Percentiles rank a stretch among this genome's conserved stretches.
Evolutionary conservation across 108 stramenopile species (phyloP).

Genomic region (Nannochloropsis granulata): DNA sequence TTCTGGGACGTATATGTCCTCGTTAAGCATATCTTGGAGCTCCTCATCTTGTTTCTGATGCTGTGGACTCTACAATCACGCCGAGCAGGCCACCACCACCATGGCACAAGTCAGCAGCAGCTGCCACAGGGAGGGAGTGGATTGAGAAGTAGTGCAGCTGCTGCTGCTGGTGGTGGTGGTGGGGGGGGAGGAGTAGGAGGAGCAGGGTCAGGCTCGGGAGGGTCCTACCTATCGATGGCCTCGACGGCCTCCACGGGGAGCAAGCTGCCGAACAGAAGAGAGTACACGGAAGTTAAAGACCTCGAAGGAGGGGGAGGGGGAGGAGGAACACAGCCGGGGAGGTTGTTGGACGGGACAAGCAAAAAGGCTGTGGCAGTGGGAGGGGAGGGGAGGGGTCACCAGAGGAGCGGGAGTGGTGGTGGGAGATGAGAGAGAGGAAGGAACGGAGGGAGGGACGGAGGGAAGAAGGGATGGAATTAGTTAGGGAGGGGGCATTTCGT

Average conservation of each 20-base stretch:
- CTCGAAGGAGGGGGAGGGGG: not conserved
- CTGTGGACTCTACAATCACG: slow-evolving; percentile 17
- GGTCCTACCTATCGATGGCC: not conserved
- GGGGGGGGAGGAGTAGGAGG: not conserved
- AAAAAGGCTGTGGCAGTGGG: no score
- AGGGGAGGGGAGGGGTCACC: no score
- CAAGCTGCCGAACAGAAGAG: not conserved
- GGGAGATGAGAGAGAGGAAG: no score
- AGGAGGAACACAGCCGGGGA: not conserved
- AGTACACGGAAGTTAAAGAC: not conserved
- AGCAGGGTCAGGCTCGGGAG: not conserved
- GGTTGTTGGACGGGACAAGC: no score
- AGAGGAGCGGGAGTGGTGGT: no score
- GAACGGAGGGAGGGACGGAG: no score
- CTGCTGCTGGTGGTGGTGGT: not conserved
- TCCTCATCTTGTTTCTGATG: slow-evolving; percentile 69
- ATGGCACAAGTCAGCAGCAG: not conserved
- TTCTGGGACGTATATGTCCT: slow-evolving; percentile 75
- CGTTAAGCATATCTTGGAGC: slow-evolving; percentile 64
- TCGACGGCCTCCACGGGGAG: not conserved
- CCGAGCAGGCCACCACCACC: not conserved
- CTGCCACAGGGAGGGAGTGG: not conserved
- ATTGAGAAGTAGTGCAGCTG: not conserved
- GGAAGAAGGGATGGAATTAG: no score
- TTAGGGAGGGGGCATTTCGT: no score